Conservation (phyloP, 805 yeast species). For the Saccharomycopsis fibuligera region DNA sequence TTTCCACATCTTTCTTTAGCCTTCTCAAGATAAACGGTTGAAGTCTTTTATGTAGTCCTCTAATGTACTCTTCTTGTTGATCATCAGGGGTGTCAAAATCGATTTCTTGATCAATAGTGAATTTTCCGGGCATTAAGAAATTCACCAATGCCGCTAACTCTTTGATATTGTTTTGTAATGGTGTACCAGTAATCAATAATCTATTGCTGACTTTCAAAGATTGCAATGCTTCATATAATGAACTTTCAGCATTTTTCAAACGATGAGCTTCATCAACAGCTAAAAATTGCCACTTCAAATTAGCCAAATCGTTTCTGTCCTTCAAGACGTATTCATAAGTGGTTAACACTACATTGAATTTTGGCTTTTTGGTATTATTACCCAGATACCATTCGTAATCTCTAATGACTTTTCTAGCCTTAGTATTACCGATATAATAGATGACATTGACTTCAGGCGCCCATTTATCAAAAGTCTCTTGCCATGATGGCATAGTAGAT, state of each 20-base stretch:
- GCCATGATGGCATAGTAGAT: conserved; percentile 98
- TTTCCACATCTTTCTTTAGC: conserved; percentile 94
- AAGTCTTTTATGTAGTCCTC: conserved; percentile 73
- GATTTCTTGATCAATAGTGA: conserved; percentile 86
- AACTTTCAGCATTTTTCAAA: conserved; percentile 87
- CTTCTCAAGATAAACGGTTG: conserved; percentile 92
- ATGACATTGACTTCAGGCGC: conserved; percentile 92
- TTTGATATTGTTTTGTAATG: conserved; percentile 89
- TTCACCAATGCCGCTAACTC: conserved; percentile 93
- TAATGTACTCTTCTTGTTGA: conserved; percentile 83
- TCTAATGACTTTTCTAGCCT: conserved; percentile 74
- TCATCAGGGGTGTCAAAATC: conserved; percentile 87
- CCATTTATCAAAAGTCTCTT: conserved; percentile 97
- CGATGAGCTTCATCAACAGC: conserved; percentile 99
- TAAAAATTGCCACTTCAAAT: conserved; percentile 84
- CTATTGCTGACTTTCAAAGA: conserved; percentile 81
- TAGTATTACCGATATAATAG: conserved; percentile 87
- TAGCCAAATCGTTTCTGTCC: conserved; percentile 74
- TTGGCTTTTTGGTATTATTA: conserved; percentile 56
- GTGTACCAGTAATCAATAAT: conserved; percentile 93
- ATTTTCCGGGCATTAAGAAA: conserved; percentile 92
- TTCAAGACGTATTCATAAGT: conserved; percentile 95
- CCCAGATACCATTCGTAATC: conserved; percentile 77
- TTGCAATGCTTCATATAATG: conserved; percentile 80
- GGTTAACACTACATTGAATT: conserved; percentile 86